Evolutionary conservation across 108 stramenopile species (phyloP), one percentile per base, ranked within the genome.

Genomic region (Nitzschia sp.): DNA sequence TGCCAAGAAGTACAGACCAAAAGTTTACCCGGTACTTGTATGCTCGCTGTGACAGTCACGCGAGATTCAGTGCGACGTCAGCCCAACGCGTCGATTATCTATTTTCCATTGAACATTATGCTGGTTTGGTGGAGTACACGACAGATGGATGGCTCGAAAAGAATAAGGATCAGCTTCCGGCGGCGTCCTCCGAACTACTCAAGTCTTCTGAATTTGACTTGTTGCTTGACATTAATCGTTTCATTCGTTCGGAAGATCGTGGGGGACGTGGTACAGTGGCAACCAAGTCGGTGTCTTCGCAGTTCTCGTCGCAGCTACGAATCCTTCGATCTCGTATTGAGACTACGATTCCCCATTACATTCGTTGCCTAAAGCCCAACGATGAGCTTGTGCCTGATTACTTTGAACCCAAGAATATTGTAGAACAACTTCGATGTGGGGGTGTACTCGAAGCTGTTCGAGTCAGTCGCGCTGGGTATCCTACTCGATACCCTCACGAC

Each of bases 381-480:
- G 93, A 95, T 63, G 88, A 91, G 25, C 72, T 94, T 26, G 66
- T 79, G 9, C 81, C 95, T 0, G 88, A 94, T 55, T 78, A 63
- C 49, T 95, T 96, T 57, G 93, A 97, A 67, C 93, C 91, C 2
- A 88, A 85, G 61, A 90, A 89, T 62, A 80, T 94, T 78, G 89
- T 91, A 5, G 95, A 95, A 58, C 96, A 97, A 74, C 77, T 97
- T 6, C 85, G 94, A 36, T 98, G 93, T 68, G 94, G 94, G 62
- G 97, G 98, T 65, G 97, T 99, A 0, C 69, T 99, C 30, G 97
- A 98, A 71, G 97, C 98, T 34, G 98, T 99, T 19, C 82, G 97
- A 1, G 97, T 98, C n/a, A 95, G 92, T 53, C 86, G 96, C 29
- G 92, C 94, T 18, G 98, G 97, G 11, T 99, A 95, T 70, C 97